Base-by-base conservation (phyloP, 108 stramenopile genomes). In the Skeletonema grethae region DNA sequence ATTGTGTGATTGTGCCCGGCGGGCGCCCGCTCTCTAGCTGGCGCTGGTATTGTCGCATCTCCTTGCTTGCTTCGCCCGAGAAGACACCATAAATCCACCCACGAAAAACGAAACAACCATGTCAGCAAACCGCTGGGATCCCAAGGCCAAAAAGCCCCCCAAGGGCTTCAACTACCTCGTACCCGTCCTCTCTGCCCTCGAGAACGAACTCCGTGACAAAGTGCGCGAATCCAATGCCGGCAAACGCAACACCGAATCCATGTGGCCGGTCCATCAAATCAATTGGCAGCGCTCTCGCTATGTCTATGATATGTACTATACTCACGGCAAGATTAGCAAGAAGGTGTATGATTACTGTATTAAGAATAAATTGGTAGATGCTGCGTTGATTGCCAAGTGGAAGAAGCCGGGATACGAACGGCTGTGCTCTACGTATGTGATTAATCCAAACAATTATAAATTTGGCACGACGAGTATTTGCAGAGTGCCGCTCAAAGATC, bases 231-330 rank as follows among this genome's bases (percentile, higher is more conserved):
- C 90, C 56, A 98, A 98, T 68, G 96, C 93, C 61, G 97, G 93
- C n/a, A 94, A 96, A 76, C 96, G 99, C 63, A 99, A 98, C 71
- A 95, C 91, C 29, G 99, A 99, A 88, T 80, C 88, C 57, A 85
- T 98, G 85, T 99, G 99, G 99, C 98, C 99, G 6, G 97, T 99
- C 34, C 97, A 99, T 84, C 99, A 99, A 82, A 98, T 99, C 85
- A 99, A 97, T 61, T 98, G 98, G 97, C 99, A 99, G 81, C 86
- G 95, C 55, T 94, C 95, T 0, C 88, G 99, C 8, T 99, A 99
- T 86, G 84, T 99, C 24, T 99, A 98, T 78, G 98, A 99, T 74
- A 90, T 99, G 97, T 99, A 92, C 72, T 98, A 99, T 90, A 91
- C 90, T 15, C 92, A 99, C 84, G 56, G 87, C n/a, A 82, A 83